Base-by-base conservation (phyloP, 306 rosid genomes). In the Delonix regia region DNA sequence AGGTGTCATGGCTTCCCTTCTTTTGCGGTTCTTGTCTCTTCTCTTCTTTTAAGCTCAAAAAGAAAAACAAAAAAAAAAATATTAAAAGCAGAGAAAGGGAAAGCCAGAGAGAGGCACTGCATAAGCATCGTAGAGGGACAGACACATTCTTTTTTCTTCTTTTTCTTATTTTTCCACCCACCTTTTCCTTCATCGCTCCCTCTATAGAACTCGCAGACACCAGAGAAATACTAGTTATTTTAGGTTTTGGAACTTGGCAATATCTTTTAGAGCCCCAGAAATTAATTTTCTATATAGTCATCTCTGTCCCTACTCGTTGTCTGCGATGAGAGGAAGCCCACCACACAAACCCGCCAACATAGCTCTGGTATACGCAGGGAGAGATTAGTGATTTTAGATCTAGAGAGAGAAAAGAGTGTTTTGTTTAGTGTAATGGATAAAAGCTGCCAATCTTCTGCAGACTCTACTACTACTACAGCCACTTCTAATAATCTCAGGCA, bases 401-500 rank as follows among this genome's bases (percentile, higher is more conserved):
- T 2, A 71, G 75, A 71, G 62, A 38, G 51, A 36, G 77, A 21
- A 14, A 65, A 9, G 4, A 51, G 44, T 30, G 48, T n/a, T 13
- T 12, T 34, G 64, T 33, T 71, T 34, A 5, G 76, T 71, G 67
- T 57, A 42, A 74, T 74, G 78, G 78, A 57, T 39, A 73, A 73
- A 73, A 57, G 69, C 68, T 57, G 28, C 51, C 78, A 57, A 6
- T 57, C 56, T 8, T 36, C 76, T 59, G 55, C 56, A 45, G 68
- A 72, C 77, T 38, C 55, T 16, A 56, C 57, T 10, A 27, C 71
- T 6, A 42, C 78, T 21, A 74, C 45, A 16, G 65, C 44, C n/a
- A 25, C 10, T 14, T 1, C 24, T 28, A 19, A 13, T 30, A 47
- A 84, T 78, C 89, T 91, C 44, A 85, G 72, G 34, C 91, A 89